Evolutionary conservation across 1,139 yeast genomes (phyloP).

Genomic region (Yamadazyma conglobata): DNA sequence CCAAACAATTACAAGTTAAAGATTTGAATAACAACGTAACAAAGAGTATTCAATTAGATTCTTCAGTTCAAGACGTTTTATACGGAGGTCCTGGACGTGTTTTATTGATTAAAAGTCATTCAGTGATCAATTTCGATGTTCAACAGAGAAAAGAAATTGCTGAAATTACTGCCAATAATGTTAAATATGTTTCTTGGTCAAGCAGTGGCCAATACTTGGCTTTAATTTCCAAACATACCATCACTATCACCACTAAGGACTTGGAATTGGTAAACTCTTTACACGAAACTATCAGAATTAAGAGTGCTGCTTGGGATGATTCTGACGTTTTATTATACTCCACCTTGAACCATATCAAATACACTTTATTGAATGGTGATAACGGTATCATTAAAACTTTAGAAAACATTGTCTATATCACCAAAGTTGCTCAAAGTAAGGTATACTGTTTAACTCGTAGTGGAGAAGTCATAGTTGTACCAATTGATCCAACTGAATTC

Average conservation of each 20-base stretch:
- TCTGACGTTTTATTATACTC: slow-evolving; percentile 87
- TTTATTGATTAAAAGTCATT: slow-evolving; percentile 64
- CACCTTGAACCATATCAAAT: slow-evolving; percentile 93
- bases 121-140: slow-evolving; percentile 83
- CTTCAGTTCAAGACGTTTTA: slow-evolving; percentile 67
- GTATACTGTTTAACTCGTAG: slow-evolving; percentile 81
- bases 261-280: slow-evolving; percentile 77
- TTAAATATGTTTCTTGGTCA: slow-evolving; percentile 90
- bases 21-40: slow-evolving; percentile 81
- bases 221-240: slow-evolving; percentile 85
- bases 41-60: slow-evolving; percentile 74
- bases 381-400: slow-evolving; percentile 90
- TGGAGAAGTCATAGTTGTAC: slow-evolving; percentile 76
- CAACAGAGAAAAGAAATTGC: slow-evolving; percentile 83
- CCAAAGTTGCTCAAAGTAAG: slow-evolving; percentile 64
- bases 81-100: slow-evolving; percentile 83
- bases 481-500: slow-evolving; percentile 94
- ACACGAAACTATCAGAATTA: slow-evolving; percentile 96
- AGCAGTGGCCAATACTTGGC: slow-evolving; percentile 86
- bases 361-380: slow-evolving; percentile 90
- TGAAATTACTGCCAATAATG: slow-evolving; percentile 69
- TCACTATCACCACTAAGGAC: slow-evolving; percentile 79
- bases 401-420: slow-evolving; percentile 84
- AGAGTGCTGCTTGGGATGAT: slow-evolving; percentile 98
- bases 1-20: slow-evolving; percentile 71